Percentiles rank a stretch among this genome's conserved stretches.
These are phyloP conservation scores for Xerocomus spinulosus DNA, from an alignment of 768 basidiomycete genomes.

Conservation along the genomic window DNA sequence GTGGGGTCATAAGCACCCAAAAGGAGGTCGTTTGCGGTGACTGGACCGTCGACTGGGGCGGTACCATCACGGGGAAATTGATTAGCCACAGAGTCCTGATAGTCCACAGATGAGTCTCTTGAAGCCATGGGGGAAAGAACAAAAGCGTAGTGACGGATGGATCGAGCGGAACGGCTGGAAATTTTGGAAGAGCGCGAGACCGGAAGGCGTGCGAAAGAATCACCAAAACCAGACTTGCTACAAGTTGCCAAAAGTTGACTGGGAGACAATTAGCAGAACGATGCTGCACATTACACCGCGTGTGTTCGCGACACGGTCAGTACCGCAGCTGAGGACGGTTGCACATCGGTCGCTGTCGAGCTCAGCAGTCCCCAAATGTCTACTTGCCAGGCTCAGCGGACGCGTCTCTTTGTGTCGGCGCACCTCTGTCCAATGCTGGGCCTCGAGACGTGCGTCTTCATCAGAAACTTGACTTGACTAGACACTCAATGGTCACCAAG, in stretches of 20 bases:
- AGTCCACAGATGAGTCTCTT: slow-evolving; percentile 32
- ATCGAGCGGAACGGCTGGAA: slow-evolving; percentile 19
- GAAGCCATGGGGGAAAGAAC: slow-evolving; percentile 27
- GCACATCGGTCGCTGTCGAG: slow-evolving; percentile 20
- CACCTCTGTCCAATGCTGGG: neutral
- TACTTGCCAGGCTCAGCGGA: slow-evolving; percentile 16
- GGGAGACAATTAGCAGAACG: slow-evolving; percentile 28
- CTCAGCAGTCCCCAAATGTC: slow-evolving; percentile 18
- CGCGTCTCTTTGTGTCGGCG: slow-evolving; percentile 6
- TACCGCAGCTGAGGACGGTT: slow-evolving; percentile 22
- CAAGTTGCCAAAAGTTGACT: slow-evolving; percentile 15
- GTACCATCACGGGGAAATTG: slow-evolving; percentile 42
- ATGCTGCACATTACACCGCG: slow-evolving; percentile 21
- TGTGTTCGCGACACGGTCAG: slow-evolving; percentile 19
- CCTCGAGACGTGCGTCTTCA: slow-evolving; percentile 28
- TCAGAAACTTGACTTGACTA: slow-evolving; percentile 1
- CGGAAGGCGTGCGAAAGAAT: slow-evolving; percentile 14
- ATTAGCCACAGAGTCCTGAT: slow-evolving; percentile 42
- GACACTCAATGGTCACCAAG: slow-evolving; percentile 26
- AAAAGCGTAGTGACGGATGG: slow-evolving; percentile 15
- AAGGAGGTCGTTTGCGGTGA: slow-evolving; percentile 85
- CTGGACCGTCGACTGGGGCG: slow-evolving; percentile 48
- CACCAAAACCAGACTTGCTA: slow-evolving; percentile 7
- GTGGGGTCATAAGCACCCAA: slow-evolving; percentile 86
- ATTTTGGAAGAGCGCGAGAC: slow-evolving; percentile 29